Evolutionary conservation across 768 basidiomycete genomes (phyloP).

Genomic region (Rhodosporidiobolus sp.): DNA sequence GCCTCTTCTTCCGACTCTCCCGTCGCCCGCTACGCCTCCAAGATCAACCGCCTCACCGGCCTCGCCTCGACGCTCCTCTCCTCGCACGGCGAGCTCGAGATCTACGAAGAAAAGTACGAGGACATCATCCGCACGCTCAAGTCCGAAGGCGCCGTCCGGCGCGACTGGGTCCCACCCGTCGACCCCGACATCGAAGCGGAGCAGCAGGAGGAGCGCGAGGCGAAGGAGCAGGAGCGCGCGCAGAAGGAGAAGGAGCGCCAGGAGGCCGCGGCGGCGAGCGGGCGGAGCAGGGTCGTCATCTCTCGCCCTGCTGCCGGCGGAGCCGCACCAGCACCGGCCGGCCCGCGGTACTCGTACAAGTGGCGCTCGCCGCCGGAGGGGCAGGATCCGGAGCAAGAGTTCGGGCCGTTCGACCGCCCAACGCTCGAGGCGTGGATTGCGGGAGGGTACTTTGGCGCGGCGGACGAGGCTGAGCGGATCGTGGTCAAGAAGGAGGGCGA

Average conservation of each 20-base stretch:
- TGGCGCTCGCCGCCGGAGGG: slow-evolving; percentile 58
- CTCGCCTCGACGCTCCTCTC: slow-evolving; percentile 84
- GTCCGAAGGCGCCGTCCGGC: slow-evolving; percentile 65
- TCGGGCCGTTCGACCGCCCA: slow-evolving; percentile 76
- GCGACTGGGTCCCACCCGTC: slow-evolving; percentile 70
- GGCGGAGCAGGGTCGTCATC: slow-evolving; percentile 24
- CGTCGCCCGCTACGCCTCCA: slow-evolving; percentile 37
- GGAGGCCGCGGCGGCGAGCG: neutral
- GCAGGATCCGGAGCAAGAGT: slow-evolving; percentile 55
- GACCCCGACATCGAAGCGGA: slow-evolving; percentile 48
- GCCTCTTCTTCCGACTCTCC: neutral
- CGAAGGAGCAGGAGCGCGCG: slow-evolving; percentile 53
- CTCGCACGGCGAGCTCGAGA: slow-evolving; percentile 69
- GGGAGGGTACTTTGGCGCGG: slow-evolving; percentile 72
- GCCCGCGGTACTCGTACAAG: slow-evolving; percentile 64
- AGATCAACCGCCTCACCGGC: slow-evolving; percentile 74
- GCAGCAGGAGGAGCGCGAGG: slow-evolving; percentile 1
- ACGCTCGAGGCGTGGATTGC: slow-evolving; percentile 77
- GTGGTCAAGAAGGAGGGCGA: slow-evolving; percentile 61
- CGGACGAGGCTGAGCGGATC: slow-evolving; percentile 66
- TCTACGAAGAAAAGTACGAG: slow-evolving; percentile 82
- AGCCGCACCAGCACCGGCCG: neutral
- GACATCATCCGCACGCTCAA: slow-evolving; percentile 74
- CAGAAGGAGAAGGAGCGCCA: slow-evolving; percentile 39
- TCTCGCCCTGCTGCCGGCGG: neutral